Percentiles rank a stretch among this genome's conserved stretches.
Evolutionary conservation across 2,329 filamentous ascomycete genomes (phyloP).

Genomic region (Fusarium odoratissimum): DNA sequence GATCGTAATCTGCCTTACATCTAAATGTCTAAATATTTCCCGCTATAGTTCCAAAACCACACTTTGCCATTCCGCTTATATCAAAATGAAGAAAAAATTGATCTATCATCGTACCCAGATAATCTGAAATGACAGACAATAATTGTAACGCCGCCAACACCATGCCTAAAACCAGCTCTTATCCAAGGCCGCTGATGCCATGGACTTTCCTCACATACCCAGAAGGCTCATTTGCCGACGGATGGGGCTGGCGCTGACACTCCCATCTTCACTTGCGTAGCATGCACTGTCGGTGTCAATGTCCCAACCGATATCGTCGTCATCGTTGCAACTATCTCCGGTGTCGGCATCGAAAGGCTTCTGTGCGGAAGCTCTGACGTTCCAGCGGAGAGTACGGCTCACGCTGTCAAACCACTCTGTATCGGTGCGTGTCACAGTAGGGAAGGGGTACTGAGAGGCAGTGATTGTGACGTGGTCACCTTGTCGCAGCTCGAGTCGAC

Average conservation of each 20-base stretch:
- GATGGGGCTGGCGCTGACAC: constrained; percentile 73
- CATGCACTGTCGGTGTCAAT: constrained; percentile 89
- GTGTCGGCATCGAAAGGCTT: constrained; percentile 79
- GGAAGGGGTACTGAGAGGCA: constrained; percentile 96
- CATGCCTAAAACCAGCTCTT: constrained; percentile 25
- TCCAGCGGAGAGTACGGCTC: constrained; percentile 92
- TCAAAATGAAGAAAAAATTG: background rate
- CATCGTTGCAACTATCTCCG: constrained; percentile 57
- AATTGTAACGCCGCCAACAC: constrained; percentile 39
- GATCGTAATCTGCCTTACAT: background rate
- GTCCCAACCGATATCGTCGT: constrained; percentile 80
- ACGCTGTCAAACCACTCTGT: constrained; percentile 98
- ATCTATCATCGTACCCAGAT: constrained; percentile 8
- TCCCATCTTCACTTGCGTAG: constrained; percentile 79
- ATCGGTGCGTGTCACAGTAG: constrained; percentile 89
- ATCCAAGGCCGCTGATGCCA: background rate
- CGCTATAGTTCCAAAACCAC: background rate
- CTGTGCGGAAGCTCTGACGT: constrained; percentile 89
- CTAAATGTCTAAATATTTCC: constrained; percentile 24
- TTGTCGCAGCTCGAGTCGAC: constrained; percentile 89
- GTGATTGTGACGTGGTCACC: constrained; percentile 97
- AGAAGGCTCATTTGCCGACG: constrained; percentile 79
- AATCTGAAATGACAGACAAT: constrained; percentile 9
- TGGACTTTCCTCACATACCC: constrained; percentile 52
- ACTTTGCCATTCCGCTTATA: background rate